phyloP scores from a whole-genome alignment of 306 rosid genomes.

The Albizia julibrissin region DNA sequence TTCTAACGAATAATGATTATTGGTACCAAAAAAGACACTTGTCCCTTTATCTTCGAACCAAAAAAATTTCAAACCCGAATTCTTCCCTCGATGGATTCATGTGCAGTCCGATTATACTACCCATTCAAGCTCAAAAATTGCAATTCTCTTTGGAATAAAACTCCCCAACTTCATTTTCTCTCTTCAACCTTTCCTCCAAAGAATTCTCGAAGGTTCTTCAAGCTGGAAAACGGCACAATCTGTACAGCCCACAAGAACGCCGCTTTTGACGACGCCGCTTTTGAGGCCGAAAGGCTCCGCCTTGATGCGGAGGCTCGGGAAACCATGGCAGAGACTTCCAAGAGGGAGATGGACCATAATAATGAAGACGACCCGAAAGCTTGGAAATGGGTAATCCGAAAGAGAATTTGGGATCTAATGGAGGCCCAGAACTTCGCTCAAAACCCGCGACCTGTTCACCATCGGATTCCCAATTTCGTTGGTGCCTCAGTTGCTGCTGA shows the following conservation, averaged over 20 bases:
- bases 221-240: constrained; percentile 21
- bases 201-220: constrained; percentile 16
- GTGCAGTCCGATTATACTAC: constrained; percentile 25
- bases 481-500: constrained; percentile 76
- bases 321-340: constrained; percentile 63
- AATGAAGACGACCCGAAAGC: constrained; percentile 67
- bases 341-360: constrained; percentile 23
- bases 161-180: background rate
- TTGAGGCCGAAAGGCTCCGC: constrained; percentile 67
- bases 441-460: constrained; percentile 87
- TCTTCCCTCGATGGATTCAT: constrained; percentile 37
- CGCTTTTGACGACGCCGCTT: constrained; percentile 70
- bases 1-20: background rate
- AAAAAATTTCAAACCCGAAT: background rate
- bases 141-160: background rate
- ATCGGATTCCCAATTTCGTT: constrained; percentile 87
- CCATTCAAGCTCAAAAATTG: constrained; percentile 9
- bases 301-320: constrained; percentile 78
- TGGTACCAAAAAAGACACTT: background rate
- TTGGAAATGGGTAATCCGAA: constrained; percentile 92
- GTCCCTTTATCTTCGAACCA: background rate
- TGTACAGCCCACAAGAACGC: background rate
- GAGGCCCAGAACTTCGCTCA: constrained; percentile 66
- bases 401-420: constrained; percentile 84
- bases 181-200: constrained; percentile 28